Evolutionary conservation across 2,329 filamentous ascomycete genomes (phyloP).

Genomic region (Botrytis deweyae): DNA sequence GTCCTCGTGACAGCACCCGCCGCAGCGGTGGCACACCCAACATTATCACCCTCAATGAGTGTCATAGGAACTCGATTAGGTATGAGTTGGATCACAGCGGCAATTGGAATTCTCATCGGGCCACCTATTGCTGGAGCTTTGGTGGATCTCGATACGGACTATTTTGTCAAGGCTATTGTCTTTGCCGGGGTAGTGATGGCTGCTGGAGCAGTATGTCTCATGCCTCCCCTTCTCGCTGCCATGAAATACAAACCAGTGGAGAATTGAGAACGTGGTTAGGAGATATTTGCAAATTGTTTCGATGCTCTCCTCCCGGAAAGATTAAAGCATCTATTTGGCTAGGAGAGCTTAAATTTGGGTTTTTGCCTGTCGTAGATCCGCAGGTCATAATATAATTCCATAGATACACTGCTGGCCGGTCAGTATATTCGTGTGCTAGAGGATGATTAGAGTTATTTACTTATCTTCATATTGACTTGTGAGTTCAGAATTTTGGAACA

Average conservation of each 20-base stretch:
- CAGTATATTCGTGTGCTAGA: not conserved
- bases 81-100: conserved; percentile 20
- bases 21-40: conserved; percentile 15
- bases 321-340: not conserved
- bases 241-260: not conserved
- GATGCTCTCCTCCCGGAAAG: not conserved
- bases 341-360: not conserved
- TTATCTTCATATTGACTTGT: not conserved
- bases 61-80: conserved; percentile 25
- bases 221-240: not conserved
- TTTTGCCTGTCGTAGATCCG: not conserved
- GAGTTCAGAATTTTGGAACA: not conserved
- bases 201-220: not conserved
- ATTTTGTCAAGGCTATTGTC: conserved; percentile 2
- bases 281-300: not conserved
- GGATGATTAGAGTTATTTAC: not conserved
- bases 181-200: conserved; percentile 17
- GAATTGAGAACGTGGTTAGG: not conserved
- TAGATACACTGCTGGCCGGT: not conserved
- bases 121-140: conserved; percentile 24
- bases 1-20: conserved; percentile 16
- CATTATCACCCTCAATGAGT: not conserved
- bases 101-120: conserved; percentile 21
- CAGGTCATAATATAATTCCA: not conserved
- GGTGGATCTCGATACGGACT: not conserved